A percentile compares a stretch with the other conserved stretches of the same genome.
Evolutionary conservation across 2,329 filamentous ascomycete genomes (phyloP).

Genomic region (Orbilia blumenaviensis): DNA sequence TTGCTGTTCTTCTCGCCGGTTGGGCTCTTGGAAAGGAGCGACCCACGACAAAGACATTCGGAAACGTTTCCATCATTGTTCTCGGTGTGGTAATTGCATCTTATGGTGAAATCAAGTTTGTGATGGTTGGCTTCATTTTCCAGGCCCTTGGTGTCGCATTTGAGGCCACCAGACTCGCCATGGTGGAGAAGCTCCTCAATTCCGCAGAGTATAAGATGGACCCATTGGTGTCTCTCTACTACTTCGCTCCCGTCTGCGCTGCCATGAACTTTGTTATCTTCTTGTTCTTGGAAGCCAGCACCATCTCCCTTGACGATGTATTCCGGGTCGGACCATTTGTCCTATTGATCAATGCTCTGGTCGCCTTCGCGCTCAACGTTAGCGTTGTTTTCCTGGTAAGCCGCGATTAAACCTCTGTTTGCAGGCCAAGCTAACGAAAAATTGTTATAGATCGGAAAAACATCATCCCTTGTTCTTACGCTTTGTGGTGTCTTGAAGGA

Average conservation of each 20-base stretch:
- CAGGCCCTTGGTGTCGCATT: slow-evolving; percentile 81
- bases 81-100: slow-evolving; percentile 94
- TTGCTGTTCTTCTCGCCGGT: slow-evolving; percentile 87
- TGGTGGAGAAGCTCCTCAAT: slow-evolving; percentile 84
- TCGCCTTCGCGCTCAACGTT: slow-evolving; percentile 83
- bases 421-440: not conserved
- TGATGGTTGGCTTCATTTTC: slow-evolving; percentile 79
- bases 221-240: slow-evolving; percentile 86
- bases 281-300: slow-evolving; percentile 77
- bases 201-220: slow-evolving; percentile 92
- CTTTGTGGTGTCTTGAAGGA: slow-evolving; percentile 89
- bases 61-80: slow-evolving; percentile 94
- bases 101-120: slow-evolving; percentile 94
- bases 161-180: slow-evolving; percentile 81
- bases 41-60: slow-evolving; percentile 83
- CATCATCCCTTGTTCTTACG: slow-evolving; percentile 83
- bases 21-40: slow-evolving; percentile 87
- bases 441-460: slow-evolving; percentile 77
- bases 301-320: slow-evolving; percentile 74
- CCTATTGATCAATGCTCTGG: slow-evolving; percentile 78
- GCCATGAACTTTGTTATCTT: slow-evolving; percentile 80
- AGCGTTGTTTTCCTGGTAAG: slow-evolving; percentile 86
- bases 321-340: slow-evolving; percentile 76
- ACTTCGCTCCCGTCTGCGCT: slow-evolving; percentile 85
- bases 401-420: slow-evolving; percentile 49